phyloP scores from a whole-genome alignment of 345 rosid species.

The Psidium friedrichsthalianum region DNA sequence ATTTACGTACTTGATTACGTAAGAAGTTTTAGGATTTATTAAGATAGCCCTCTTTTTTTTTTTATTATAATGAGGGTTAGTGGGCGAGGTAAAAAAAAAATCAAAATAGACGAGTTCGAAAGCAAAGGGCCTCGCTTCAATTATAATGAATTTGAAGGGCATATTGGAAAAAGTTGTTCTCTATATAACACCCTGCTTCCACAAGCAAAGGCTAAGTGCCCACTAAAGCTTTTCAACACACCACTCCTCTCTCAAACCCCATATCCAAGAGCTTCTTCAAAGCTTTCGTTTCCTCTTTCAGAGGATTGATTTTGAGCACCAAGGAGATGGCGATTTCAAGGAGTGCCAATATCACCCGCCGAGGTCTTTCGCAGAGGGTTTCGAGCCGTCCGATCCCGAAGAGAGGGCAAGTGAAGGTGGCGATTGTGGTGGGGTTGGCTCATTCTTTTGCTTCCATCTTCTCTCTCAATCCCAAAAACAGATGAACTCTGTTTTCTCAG shows the following conservation, averaged over 20 bases:
- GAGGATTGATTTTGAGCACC: background rate
- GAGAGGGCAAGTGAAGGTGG: conserved; percentile 39
- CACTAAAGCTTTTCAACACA: background rate
- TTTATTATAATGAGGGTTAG: too few species aligned
- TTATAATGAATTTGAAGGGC: background rate
- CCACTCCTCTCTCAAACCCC: background rate
- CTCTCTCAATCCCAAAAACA: background rate
- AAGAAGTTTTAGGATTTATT: too few species aligned
- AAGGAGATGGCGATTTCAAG: background rate
- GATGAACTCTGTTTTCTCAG: background rate
- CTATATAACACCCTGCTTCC: background rate
- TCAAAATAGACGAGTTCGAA: background rate
- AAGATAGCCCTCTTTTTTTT: too few species aligned
- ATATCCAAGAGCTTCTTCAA: background rate
- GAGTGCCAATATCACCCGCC: conserved; percentile 2
- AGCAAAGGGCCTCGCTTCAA: background rate
- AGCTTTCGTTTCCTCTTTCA: too few species aligned
- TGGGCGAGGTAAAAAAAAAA: background rate
- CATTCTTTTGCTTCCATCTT: conserved; percentile 34
- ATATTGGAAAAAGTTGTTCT: background rate
- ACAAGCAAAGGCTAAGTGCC: background rate
- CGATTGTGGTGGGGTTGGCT: conserved; percentile 33
- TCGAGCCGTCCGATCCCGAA: conserved; percentile 26
- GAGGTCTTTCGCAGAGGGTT: background rate
- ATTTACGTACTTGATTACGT: too few species aligned